phyloP scores from a whole-genome alignment of 176 grass and related monocot species.

The Carex kokanica region DNA sequence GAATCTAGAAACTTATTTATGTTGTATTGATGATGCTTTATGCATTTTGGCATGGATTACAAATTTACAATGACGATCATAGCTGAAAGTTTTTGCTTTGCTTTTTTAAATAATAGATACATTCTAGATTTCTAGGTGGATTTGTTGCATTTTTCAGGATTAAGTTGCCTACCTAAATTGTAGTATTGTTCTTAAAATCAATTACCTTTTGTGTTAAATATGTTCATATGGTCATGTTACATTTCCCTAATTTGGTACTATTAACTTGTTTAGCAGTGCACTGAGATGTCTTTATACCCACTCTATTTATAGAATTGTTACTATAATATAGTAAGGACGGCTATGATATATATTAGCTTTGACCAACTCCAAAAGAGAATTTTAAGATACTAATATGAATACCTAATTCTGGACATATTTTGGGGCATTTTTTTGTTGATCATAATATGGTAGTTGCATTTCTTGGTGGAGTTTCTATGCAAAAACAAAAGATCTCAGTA shows the following conservation, averaged over 20 bases:
- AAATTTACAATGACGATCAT: background rate
- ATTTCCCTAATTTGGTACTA: background rate
- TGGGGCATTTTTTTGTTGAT: background rate
- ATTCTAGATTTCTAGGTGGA: background rate
- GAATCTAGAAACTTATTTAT: background rate
- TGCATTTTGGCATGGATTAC: constrained; percentile 1
- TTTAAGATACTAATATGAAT: background rate
- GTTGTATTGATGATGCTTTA: background rate
- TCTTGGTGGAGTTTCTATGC: background rate
- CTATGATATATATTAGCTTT: background rate
- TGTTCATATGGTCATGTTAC: background rate
- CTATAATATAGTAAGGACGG: background rate
- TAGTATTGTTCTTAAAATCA: background rate
- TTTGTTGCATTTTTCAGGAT: background rate
- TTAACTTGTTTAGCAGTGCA: constrained; percentile 1
- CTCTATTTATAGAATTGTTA: background rate
- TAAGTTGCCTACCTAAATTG: background rate
- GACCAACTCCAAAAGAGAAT: background rate
- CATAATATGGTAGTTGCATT: background rate
- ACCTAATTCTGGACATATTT: background rate
- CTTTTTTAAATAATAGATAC: background rate
- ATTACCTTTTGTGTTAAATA: background rate
- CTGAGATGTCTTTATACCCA: background rate
- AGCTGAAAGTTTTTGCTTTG: background rate
- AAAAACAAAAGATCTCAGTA: background rate